Conservation (phyloP, 116 monocot genomes). For the Trichopus zeylanicus region DNA sequence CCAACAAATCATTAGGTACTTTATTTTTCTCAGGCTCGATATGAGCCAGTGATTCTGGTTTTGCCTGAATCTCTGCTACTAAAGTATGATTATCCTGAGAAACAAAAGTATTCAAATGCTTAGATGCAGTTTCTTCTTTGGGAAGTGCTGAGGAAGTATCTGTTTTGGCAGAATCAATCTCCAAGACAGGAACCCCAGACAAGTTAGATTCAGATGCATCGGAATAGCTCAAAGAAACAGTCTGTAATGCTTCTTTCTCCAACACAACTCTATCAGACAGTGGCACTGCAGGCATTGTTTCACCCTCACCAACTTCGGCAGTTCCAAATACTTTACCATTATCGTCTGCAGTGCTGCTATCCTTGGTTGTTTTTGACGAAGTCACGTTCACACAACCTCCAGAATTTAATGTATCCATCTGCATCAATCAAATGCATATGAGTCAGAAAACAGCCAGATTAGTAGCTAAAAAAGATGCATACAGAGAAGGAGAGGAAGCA, state of each 20-base stretch:
- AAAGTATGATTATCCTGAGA: not conserved
- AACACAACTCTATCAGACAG: not conserved
- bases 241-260: not conserved
- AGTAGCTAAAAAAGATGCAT: not conserved
- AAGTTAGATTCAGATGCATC: not conserved
- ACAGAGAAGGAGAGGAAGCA: not conserved
- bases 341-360: not conserved
- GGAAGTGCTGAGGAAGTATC: conserved; percentile 1
- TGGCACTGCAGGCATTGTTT: not conserved
- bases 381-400: conserved; percentile 8
- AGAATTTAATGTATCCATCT: conserved; percentile 30
- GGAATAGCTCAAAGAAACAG: too few relatives aligned
- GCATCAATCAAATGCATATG: conserved; percentile 10
- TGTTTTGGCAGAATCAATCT: not conserved
- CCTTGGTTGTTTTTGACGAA: conserved; percentile 5
- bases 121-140: not conserved
- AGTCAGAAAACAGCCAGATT: not conserved
- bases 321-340: conserved; percentile 7
- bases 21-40: conserved; percentile 2
- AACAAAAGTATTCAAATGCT: not conserved
- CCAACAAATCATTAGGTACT: conserved; percentile 4
- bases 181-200: not conserved
- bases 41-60: not conserved
- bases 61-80: not conserved
- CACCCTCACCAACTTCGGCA: conserved; percentile 4